Evolutionary conservation across 2,329 filamentous ascomycete genomes (phyloP), one percentile per base, ranked within the genome.

Genomic region (Epichloe sibirici): DNA sequence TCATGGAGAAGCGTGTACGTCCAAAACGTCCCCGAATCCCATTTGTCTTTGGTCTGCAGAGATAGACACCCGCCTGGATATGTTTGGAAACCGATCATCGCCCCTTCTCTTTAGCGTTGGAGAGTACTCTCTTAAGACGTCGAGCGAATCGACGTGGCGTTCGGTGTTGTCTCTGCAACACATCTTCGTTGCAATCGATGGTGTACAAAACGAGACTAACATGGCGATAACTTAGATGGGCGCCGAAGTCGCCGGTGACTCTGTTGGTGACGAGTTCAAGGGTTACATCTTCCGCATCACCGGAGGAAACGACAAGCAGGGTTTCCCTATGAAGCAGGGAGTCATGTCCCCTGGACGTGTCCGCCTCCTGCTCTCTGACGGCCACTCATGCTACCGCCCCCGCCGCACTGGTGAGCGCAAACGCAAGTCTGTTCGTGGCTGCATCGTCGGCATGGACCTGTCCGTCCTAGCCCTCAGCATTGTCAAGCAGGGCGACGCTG

Each of bases 261-360:
- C 85, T 71, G 82, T 98, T 69, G 93, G 93, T 70, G 90, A 97
- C 72, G 93, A 98, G 79, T 98, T 95, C 88, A 96, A 96, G 83
- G 93, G 93, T 76, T 98, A 98, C 82, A 85, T 98, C 80, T 90
- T 98, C 86, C 86, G 84, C 74, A 97, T 98, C 81, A 98, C 93
- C 69, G 94, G 93, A 71, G 93, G 94, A 73, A 98, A 98, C 87
- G 93, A 98, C 88, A 98, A 98, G 89, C 94, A 98, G 83, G 93
- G 93, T 81, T 98, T 98, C 85, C 93, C 93, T 67, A 98, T 98
- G 93, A 98, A 98, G 90, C 94, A 98, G 86, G 93, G 93, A 82
- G 88, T 95, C 74, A 91, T 98, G 83, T 88, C 95, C 76, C 90
- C 93, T 68, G 93, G 88, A 74, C 93, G 93, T 93, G 93, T 96